These are phyloP conservation scores for Mycena vitilis DNA, from an alignment of 768 basidiomycete genomes.

Conservation along the genomic window DNA sequence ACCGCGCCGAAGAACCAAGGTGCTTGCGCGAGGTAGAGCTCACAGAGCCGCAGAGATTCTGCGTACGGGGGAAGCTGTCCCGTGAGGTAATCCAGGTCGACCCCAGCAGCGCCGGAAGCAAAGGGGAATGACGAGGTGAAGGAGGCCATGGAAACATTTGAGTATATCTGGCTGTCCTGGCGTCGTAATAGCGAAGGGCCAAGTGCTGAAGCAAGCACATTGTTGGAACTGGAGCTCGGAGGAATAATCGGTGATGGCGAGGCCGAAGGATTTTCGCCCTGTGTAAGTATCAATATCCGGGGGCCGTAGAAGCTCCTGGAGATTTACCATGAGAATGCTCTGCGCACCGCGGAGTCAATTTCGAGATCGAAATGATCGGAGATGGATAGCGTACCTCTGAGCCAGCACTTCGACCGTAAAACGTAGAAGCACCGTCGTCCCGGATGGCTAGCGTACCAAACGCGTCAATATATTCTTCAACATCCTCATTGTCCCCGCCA, in stretches of 20 bases:
- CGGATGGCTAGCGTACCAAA: conserved; percentile 78
- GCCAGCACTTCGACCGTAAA: conserved; percentile 79
- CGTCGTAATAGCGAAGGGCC: conserved; percentile 18
- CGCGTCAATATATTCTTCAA: conserved; percentile 69
- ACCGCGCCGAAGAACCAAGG: conserved; percentile 86
- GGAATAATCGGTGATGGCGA: conserved; percentile 23
- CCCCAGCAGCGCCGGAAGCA: conserved; percentile 46
- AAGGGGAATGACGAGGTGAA: conserved; percentile 61
- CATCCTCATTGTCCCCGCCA: conserved; percentile 42
- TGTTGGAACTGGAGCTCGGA: conserved; percentile 33
- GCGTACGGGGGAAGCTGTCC: conserved; percentile 68
- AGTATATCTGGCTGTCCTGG: conserved; percentile 19
- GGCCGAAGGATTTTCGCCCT: conserved; percentile 50
- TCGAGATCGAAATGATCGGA: neutral
- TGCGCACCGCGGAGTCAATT: conserved; percentile 36
- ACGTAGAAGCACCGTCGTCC: conserved; percentile 76
- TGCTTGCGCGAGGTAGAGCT: conserved; percentile 82
- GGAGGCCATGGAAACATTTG: conserved; percentile 25
- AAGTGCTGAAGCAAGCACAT: conserved; percentile 13
- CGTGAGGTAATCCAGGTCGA: conserved; percentile 60
- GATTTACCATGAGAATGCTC: conserved; percentile 65
- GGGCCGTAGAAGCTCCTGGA: neutral
- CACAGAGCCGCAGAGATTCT: conserved; percentile 67
- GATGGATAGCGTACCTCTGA: conserved; percentile 64
- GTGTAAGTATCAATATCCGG: conserved; percentile 15